Evolutionary conservation across 305 asterid species (phyloP).

Genomic region (Rubia tinctorum): DNA sequence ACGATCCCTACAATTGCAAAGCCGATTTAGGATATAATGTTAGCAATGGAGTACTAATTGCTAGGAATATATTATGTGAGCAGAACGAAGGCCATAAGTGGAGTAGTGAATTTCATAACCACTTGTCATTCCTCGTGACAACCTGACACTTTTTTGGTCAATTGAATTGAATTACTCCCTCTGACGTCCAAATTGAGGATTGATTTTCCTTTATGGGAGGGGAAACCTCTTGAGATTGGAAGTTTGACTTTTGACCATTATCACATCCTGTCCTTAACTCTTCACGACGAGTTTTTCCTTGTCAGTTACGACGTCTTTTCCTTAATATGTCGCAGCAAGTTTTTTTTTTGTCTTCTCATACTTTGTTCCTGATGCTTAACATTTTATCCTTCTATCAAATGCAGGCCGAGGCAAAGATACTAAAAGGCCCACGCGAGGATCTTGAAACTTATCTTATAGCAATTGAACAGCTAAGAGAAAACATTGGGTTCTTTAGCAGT

Average conservation of each 20-base stretch:
- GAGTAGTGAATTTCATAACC: not conserved
- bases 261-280: not conserved
- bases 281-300: not conserved
- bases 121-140: not conserved
- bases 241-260: not conserved
- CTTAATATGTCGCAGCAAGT: not conserved
- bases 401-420: slow-evolving; percentile 97
- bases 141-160: not conserved
- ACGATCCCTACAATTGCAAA: not conserved
- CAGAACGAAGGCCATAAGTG: not conserved
- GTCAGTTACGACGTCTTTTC: not conserved
- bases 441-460: slow-evolving; percentile 95
- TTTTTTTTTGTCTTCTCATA: not conserved
- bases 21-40: not conserved
- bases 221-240: not conserved
- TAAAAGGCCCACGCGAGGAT: slow-evolving; percentile 97
- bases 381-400: slow-evolving; percentile 7
- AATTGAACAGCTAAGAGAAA: slow-evolving; percentile 80
- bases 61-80: not conserved
- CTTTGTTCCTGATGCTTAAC: not conserved
- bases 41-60: not conserved
- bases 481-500: slow-evolving; percentile 78
- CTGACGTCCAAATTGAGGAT: not conserved
- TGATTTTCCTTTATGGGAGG: not conserved
- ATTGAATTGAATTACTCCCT: not conserved